A percentile compares a stretch with the other conserved stretches of the same genome.
Conservation (phyloP, 352 stramenopile species). For the Phytophthora pini region DNA sequence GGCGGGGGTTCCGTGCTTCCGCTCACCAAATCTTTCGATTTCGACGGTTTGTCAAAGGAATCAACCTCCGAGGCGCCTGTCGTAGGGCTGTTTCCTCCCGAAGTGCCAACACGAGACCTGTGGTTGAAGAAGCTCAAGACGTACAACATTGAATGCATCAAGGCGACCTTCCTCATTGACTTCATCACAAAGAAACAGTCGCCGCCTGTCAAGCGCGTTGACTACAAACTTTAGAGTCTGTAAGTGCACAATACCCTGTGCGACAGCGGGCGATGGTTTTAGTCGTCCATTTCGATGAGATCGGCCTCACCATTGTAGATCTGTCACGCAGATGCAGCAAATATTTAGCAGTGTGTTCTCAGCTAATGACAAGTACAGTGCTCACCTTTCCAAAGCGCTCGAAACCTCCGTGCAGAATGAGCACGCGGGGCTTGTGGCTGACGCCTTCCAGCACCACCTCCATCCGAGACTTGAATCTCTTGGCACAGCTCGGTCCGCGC, state of each 20-base stretch:
- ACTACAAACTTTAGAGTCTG: slow-evolving; percentile 59
- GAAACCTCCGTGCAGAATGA: slow-evolving; percentile 79
- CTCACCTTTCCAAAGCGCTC: slow-evolving; percentile 67
- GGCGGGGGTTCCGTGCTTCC: slow-evolving; percentile 61
- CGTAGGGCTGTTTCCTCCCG: slow-evolving; percentile 62
- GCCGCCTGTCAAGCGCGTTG: slow-evolving; percentile 50
- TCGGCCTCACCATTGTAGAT: slow-evolving; percentile 57
- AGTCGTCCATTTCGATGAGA: slow-evolving; percentile 50
- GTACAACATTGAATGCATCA: slow-evolving; percentile 74
- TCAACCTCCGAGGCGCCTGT: slow-evolving; percentile 53
- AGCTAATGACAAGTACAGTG: slow-evolving; percentile 3
- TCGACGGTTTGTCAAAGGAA: slow-evolving; percentile 43
- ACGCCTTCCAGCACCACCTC: slow-evolving; percentile 52
- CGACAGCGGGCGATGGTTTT: not conserved
- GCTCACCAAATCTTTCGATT: slow-evolving; percentile 63
- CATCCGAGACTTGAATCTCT: slow-evolving; percentile 76
- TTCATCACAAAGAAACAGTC: slow-evolving; percentile 86
- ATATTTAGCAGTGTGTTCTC: slow-evolving; percentile 20
- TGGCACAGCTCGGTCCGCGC: slow-evolving; percentile 79
- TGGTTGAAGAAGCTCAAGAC: slow-evolving; percentile 80
- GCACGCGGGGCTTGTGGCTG: slow-evolving; percentile 56
- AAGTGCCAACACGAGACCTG: slow-evolving; percentile 61
- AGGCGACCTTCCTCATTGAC: slow-evolving; percentile 85
- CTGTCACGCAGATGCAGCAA: slow-evolving; percentile 33
- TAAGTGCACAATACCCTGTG: slow-evolving; percentile 1